Conservation (phyloP, 148 eudicot species). For the Cornus florida region DNA sequence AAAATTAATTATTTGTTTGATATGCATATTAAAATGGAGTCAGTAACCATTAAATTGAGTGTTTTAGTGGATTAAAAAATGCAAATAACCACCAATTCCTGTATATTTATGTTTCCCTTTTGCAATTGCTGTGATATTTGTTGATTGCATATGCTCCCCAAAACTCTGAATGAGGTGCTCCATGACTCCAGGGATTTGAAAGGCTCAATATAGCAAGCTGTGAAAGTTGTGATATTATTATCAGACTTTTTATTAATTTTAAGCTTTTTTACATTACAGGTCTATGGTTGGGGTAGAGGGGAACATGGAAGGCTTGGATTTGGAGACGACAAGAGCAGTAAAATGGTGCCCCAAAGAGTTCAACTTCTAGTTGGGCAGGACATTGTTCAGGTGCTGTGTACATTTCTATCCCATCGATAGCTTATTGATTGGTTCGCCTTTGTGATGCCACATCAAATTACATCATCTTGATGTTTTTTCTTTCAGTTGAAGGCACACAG, state of each 20-base stretch:
- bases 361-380: constrained; percentile 84
- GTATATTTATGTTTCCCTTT: not conserved
- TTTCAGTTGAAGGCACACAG: not conserved
- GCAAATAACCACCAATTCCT: not conserved
- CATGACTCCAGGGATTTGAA: not conserved
- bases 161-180: constrained; percentile 3
- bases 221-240: not conserved
- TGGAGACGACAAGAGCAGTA: constrained; percentile 99
- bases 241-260: not conserved
- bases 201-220: not conserved
- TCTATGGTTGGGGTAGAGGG: constrained; percentile 99
- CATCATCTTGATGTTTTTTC: no score
- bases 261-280: constrained; percentile 40
- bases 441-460: not conserved
- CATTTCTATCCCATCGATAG: not conserved
- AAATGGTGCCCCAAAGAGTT: constrained; percentile 95
- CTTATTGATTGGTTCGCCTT: not conserved
- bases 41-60: not conserved
- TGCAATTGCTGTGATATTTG: not conserved
- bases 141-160: not conserved
- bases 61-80: not conserved
- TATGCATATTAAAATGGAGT: not conserved
- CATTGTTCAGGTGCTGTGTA: constrained; percentile 65
- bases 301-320: constrained; percentile 99
- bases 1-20: not conserved